These are phyloP conservation scores for Oryza officinalis DNA, from an alignment of 176 grass and related monocot genomes.

Conservation along the genomic window DNA sequence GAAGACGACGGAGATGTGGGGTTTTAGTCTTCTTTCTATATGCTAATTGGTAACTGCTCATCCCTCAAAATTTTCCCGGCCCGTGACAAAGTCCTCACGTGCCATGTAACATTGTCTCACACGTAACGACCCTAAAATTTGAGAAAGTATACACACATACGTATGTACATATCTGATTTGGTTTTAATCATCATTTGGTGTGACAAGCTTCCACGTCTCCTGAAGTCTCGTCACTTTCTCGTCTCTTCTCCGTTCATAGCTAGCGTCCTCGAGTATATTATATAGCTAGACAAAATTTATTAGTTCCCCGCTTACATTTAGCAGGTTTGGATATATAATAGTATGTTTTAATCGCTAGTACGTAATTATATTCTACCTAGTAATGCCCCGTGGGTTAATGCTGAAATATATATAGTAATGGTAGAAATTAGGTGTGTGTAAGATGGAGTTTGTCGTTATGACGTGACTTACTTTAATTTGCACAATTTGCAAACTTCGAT, in stretches of 20 bases:
- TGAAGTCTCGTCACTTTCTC: constrained; percentile 16
- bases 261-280: neutral
- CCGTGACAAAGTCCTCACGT: neutral
- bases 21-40: neutral
- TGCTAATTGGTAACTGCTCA: neutral
- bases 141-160: neutral
- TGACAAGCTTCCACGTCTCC: constrained; percentile 7
- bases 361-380: too few relatives aligned
- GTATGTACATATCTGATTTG: neutral
- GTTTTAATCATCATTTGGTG: constrained; percentile 22
- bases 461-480: too few relatives aligned
- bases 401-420: too few relatives aligned
- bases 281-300: neutral
- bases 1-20: neutral
- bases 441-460: too few relatives aligned
- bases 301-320: neutral
- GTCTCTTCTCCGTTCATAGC: neutral
- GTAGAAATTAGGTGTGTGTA: too few relatives aligned
- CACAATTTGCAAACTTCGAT: too few relatives aligned
- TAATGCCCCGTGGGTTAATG: too few relatives aligned
- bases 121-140: constrained; percentile 8
- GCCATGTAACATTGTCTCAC: neutral
- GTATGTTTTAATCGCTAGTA: too few relatives aligned
- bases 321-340: too few relatives aligned
- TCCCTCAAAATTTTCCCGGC: neutral